Conservation (phyloP, 176 grass and related monocot species). For the Aegilops sharonensis region DNA sequence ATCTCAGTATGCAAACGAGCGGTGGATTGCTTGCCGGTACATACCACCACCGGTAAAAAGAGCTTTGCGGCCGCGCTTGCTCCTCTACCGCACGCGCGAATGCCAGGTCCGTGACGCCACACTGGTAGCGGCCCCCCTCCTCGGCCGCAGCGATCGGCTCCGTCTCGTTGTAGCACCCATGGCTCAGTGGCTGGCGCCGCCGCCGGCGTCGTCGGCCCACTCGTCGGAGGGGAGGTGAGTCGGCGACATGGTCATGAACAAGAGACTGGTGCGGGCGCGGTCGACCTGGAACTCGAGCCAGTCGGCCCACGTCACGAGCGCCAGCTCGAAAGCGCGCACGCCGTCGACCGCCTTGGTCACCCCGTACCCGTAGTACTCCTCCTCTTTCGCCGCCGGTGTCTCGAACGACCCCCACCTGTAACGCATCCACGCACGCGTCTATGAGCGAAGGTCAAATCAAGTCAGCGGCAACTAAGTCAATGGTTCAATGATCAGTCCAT, state of each 20-base stretch:
- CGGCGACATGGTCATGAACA: constrained; percentile 87
- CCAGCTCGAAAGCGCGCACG: constrained; percentile 62
- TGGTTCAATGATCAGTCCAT: no score
- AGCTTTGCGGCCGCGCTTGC: not conserved
- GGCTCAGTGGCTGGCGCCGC: not conserved
- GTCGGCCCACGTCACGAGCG: constrained; percentile 58
- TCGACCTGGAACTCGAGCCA: constrained; percentile 81
- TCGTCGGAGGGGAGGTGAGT: constrained; percentile 49
- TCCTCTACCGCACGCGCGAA: constrained; percentile 55
- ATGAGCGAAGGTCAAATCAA: not conserved
- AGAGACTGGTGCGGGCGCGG: constrained; percentile 42
- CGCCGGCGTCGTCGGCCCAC: no score
- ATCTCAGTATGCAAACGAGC: no score
- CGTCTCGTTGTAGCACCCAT: constrained; percentile 61
- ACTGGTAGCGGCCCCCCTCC: not conserved
- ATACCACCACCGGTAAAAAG: no score
- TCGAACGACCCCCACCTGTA: constrained; percentile 59
- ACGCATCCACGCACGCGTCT: not conserved
- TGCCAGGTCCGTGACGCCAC: constrained; percentile 27
- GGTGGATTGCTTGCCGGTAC: no score
- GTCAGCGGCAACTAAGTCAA: not conserved
- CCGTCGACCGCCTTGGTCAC: constrained; percentile 58
- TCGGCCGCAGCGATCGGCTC: constrained; percentile 44
- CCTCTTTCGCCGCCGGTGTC: not conserved
- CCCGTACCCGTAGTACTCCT: not conserved